Evolutionary conservation across 345 rosid genomes (phyloP).

Genomic region (Lepidium sativum): DNA sequence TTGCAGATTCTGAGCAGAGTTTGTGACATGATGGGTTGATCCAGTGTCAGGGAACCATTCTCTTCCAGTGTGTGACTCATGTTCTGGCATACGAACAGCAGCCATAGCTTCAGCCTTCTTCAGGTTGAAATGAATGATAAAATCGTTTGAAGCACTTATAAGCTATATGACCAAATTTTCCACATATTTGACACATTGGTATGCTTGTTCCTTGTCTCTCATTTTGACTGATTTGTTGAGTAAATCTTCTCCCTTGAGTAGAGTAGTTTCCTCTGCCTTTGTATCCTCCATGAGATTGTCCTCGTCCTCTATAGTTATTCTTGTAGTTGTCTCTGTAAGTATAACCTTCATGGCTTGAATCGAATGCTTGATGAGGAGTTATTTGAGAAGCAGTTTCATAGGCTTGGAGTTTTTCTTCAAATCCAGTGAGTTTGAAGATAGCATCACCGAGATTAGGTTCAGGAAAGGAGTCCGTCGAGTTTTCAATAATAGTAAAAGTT

Average conservation of each 20-base stretch:
- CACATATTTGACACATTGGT: not conserved
- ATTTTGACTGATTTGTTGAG: not conserved
- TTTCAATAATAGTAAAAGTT: too few relatives aligned
- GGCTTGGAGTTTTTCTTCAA: too few relatives aligned
- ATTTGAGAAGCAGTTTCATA: not conserved
- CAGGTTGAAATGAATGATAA: not conserved
- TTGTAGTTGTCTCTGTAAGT: not conserved
- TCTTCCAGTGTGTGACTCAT: too few relatives aligned
- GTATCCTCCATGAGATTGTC: too few relatives aligned
- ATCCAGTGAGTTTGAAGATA: too few relatives aligned
- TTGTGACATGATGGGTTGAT: not conserved
- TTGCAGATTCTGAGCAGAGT: not conserved
- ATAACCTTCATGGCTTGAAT: too few relatives aligned
- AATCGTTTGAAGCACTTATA: not conserved
- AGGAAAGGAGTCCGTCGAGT: too few relatives aligned
- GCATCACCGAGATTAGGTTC: too few relatives aligned
- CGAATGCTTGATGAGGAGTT: not conserved
- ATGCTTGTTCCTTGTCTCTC: too few relatives aligned
- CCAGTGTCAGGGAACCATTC: not conserved
- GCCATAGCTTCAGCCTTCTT: not conserved
- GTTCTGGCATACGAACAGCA: too few relatives aligned
- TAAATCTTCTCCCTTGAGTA: not conserved
- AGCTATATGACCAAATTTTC: not conserved
- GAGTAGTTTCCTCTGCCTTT: not conserved
- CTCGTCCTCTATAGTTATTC: accelerated